These are phyloP conservation scores for Ophiostoma tasmaniense DNA, from an alignment of 2,329 filamentous ascomycete species.

Conservation along the genomic window DNA sequence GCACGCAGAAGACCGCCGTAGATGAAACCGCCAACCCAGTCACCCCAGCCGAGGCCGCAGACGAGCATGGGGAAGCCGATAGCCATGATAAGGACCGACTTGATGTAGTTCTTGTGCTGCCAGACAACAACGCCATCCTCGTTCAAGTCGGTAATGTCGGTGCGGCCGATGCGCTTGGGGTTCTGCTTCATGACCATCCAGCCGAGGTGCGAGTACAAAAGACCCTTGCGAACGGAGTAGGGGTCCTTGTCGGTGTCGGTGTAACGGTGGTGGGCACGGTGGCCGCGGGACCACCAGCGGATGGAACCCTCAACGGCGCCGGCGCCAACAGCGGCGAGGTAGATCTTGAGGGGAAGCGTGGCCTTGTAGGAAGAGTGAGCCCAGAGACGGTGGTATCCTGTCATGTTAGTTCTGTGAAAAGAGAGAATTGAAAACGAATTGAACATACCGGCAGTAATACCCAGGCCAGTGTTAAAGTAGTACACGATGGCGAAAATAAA, in stretches of 20 bases:
- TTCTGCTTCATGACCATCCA: conserved; percentile 96
- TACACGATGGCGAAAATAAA: conserved; percentile 65
- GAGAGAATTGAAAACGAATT: background rate
- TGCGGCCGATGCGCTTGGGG: conserved; percentile 78
- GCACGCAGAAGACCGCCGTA: conserved; percentile 80
- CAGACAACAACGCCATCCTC: conserved; percentile 77
- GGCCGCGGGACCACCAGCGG: conserved; percentile 81
- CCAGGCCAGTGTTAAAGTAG: conserved; percentile 77
- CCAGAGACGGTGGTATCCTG: conserved; percentile 74
- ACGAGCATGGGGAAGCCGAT: conserved; percentile 67
- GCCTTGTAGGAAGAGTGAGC: conserved; percentile 79
- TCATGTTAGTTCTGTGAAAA: background rate
- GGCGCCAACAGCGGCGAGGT: conserved; percentile 71
- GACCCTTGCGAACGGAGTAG: conserved; percentile 82
- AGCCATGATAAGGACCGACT: conserved; percentile 68
- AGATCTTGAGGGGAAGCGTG: conserved; percentile 65
- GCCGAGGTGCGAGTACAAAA: conserved; percentile 74
- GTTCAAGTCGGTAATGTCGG: conserved; percentile 81
- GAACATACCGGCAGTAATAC: conserved; percentile 63
- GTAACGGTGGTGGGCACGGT: conserved; percentile 83
- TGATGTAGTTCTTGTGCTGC: conserved; percentile 83
- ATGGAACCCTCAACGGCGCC: conserved; percentile 80
- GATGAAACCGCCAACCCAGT: conserved; percentile 74
- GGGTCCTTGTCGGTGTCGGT: conserved; percentile 90
- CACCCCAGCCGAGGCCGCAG: conserved; percentile 69